Conservation (phyloP, 192 early-diverging fungal species). For the Lunasporangiospora selenospora region DNA sequence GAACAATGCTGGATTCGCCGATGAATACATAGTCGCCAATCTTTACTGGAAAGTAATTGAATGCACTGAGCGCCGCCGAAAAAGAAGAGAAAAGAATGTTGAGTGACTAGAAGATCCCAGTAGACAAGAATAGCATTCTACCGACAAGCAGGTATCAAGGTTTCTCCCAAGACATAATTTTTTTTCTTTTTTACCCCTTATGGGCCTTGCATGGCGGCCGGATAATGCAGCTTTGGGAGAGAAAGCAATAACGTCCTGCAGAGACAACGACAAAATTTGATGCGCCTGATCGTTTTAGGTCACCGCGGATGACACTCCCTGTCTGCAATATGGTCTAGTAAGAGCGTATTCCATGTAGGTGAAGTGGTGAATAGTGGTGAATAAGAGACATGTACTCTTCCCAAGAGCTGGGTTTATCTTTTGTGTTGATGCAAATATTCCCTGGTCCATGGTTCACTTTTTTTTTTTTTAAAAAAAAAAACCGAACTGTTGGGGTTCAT, state of each 20-base stretch:
- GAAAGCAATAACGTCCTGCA: slow-evolving; percentile 90
- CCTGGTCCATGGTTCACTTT: background rate
- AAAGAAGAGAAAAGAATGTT: background rate
- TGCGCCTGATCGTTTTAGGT: slow-evolving; percentile 86
- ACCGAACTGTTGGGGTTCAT: too few species aligned
- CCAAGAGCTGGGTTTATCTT: background rate
- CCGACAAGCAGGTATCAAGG: too few species aligned
- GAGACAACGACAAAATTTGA: slow-evolving; percentile 90
- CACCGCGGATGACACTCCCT: slow-evolving; percentile 92
- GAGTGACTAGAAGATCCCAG: background rate
- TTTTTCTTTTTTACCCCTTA: slow-evolving; percentile 65
- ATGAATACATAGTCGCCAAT: slow-evolving; percentile 94
- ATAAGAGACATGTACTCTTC: background rate
- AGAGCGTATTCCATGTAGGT: background rate
- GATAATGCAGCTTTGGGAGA: slow-evolving; percentile 78
- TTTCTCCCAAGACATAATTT: too few species aligned
- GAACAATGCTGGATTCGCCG: slow-evolving; percentile 87
- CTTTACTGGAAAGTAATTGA: slow-evolving; percentile 98
- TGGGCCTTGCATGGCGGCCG: slow-evolving; percentile 96
- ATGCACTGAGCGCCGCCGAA: slow-evolving; percentile 60
- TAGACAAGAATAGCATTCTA: too few species aligned
- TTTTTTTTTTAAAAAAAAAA: too few species aligned
- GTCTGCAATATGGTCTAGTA: slow-evolving; percentile 90
- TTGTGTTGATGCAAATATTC: background rate
- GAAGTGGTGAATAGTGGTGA: background rate